Conservation (phyloP, 768 basidiomycete genomes). For the Russula foetens region DNA sequence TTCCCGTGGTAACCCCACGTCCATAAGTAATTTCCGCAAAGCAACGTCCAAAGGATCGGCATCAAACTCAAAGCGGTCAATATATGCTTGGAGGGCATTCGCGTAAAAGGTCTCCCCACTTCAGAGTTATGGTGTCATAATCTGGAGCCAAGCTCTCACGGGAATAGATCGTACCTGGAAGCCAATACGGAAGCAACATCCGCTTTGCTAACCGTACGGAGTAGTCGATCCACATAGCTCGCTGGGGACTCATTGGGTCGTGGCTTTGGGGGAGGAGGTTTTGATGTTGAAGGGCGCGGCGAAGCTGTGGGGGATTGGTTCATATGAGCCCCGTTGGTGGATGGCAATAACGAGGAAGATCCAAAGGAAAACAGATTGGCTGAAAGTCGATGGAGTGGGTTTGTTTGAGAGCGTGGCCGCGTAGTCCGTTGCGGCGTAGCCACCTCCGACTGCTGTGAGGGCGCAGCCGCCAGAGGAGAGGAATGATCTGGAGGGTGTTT, state of each 20-base stretch:
- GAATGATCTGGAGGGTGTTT: background rate
- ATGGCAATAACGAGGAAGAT: constrained; percentile 31
- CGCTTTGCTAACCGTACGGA: constrained; percentile 56
- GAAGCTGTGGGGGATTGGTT: constrained; percentile 29
- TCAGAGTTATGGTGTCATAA: constrained; percentile 1
- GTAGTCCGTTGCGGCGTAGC: constrained; percentile 30
- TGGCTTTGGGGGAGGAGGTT: constrained; percentile 44
- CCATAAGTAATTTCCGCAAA: constrained; percentile 82
- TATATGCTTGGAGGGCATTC: constrained; percentile 60
- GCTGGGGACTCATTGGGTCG: constrained; percentile 48
- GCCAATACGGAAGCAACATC: constrained; percentile 80
- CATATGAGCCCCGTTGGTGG: constrained; percentile 19
- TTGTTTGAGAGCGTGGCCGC: constrained; percentile 46
- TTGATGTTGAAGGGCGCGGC: constrained; percentile 39
- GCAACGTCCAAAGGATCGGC: constrained; percentile 86
- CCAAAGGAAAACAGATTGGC: constrained; percentile 51
- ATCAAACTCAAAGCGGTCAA: constrained; percentile 69
- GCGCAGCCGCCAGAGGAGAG: constrained; percentile 13
- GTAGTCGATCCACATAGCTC: constrained; percentile 57
- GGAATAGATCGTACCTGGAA: constrained; percentile 47
- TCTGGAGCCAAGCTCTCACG: background rate
- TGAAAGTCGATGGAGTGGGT: constrained; percentile 67
- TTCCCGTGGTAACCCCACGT: constrained; percentile 85
- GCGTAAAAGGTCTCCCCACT: constrained; percentile 69
- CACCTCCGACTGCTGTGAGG: constrained; percentile 17